Conservation (phyloP, 1,284 basidiomycete genomes). For the Trametes versicolor region DNA sequence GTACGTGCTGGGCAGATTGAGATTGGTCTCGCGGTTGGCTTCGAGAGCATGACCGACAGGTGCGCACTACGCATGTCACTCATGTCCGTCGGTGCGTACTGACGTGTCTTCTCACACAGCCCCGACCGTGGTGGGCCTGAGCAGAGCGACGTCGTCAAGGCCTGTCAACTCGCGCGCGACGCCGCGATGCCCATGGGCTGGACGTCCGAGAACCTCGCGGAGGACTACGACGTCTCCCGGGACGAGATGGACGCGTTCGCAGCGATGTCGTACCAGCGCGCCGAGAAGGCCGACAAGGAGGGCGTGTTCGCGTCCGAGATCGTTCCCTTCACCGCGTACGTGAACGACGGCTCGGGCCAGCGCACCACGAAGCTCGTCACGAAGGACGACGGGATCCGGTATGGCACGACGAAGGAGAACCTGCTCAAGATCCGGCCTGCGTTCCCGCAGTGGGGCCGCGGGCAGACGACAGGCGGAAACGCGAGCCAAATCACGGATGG, state of each 20-base stretch:
- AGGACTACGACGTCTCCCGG: constrained; percentile 83
- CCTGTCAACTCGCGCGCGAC: constrained; percentile 39
- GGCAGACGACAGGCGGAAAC: constrained; percentile 89
- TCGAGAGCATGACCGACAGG: constrained; percentile 88
- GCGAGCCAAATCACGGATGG: constrained; percentile 91
- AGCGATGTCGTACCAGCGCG: constrained; percentile 81
- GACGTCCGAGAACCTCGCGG: constrained; percentile 86
- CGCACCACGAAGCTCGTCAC: constrained; percentile 67
- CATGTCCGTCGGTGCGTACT: background rate
- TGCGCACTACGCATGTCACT: constrained; percentile 45
- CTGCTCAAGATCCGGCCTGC: constrained; percentile 79
- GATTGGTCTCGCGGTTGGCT: constrained; percentile 85
- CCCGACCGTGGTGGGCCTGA: constrained; percentile 71
- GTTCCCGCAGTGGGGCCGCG: constrained; percentile 89
- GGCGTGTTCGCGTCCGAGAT: constrained; percentile 85
- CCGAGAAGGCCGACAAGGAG: constrained; percentile 70
- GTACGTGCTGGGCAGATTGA: constrained; percentile 86
- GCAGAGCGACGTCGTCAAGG: constrained; percentile 60
- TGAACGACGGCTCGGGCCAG: constrained; percentile 63
- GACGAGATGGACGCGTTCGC: constrained; percentile 89
- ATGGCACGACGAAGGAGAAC: constrained; percentile 77
- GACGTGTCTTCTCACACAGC: constrained; percentile 47
- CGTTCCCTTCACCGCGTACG: constrained; percentile 77
- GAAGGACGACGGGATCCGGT: constrained; percentile 86
- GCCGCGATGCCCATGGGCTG: constrained; percentile 79